phyloP scores from a whole-genome alignment of 495 filamentous ascomycete species.

The Xylaria curta region DNA sequence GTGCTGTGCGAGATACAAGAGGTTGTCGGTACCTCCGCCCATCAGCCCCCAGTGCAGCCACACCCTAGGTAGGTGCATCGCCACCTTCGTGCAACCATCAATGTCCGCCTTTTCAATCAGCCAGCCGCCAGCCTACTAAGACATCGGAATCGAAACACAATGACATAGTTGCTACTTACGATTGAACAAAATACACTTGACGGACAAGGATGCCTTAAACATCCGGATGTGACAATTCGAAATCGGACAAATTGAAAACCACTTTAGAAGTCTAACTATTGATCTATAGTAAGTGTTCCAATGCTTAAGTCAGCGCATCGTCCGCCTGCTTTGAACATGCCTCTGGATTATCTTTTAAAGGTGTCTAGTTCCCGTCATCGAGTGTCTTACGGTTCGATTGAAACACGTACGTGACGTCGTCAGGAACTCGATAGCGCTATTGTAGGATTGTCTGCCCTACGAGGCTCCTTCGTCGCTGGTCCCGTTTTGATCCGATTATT shows the following conservation, averaged over 20 bases:
- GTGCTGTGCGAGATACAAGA: background rate
- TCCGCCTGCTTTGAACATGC: background rate
- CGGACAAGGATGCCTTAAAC: background rate
- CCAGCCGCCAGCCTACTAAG: background rate
- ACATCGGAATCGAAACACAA: background rate
- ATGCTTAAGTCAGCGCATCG: background rate
- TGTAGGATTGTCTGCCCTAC: constrained; percentile 15
- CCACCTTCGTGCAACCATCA: background rate
- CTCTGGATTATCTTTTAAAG: background rate
- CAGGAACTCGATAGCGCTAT: background rate
- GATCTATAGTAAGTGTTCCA: background rate
- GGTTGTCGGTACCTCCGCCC: constrained; percentile 3
- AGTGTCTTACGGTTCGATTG: background rate
- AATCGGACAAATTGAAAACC: background rate
- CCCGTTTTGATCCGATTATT: background rate
- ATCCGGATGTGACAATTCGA: background rate
- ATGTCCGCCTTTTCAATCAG: constrained; percentile 5
- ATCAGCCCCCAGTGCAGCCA: background rate
- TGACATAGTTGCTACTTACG: background rate
- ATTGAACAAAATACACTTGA: constrained; percentile 13
- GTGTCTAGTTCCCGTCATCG: background rate
- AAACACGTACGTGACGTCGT: background rate
- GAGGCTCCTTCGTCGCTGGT: constrained; percentile 4
- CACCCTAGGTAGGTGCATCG: background rate
- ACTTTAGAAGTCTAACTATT: constrained; percentile 5